Base-by-base conservation (phyloP, 805 yeast genomes). In the Lachancea nothofagi region DNA sequence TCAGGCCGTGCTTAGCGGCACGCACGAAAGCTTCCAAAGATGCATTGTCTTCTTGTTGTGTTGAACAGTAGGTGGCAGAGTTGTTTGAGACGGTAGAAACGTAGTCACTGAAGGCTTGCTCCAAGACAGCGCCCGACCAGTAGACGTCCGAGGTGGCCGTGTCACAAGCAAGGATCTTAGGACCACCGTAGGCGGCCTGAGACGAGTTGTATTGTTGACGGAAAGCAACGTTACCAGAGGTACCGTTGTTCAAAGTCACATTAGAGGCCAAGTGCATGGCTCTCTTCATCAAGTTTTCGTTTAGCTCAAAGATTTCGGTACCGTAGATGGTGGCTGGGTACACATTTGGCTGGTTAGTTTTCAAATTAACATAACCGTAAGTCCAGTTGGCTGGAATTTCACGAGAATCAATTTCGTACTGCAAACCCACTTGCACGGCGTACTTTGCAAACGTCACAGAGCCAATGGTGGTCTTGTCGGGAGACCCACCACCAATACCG, bases 41-140 rank as follows among this genome's bases (percentile, higher is more conserved):
- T 13, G 84, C 84, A 54, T 77, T 74, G 54, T 79, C 85, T 58
- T 79, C 85, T 58, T 78, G 83, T 40, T 80, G 81, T 32, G 82
- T 71, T 30, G 78, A 55, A 57, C 82, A 75, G 65, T 77, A 78
- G 10, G 59, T 61, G 20, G 75, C 82, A 27, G 78, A 67, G 40
- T 78, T 78, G 51, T 79, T 78, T 48, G 83, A 72, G 55, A 77
- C 57, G 46, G 76, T 48, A 12, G 49, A 45, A 25, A 80, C 67
- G 52, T 64, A 72, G 55, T 67, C 66, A 19, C 68, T 55, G 53
- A 76, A 74, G 49, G 75, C 64, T 50, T 74, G 71, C 43, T 69
- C 72, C 50, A 78, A 66, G 12, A 59, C 57, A 37, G 66, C 59
- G 44, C 84, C 85, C 33, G 70, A 65, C 70, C 71, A 79, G 65